Percentiles rank a stretch among this genome's conserved stretches.
Conservation (phyloP, 2,329 filamentous ascomycete genomes). For the Talaromyces rugulosus region DNA sequence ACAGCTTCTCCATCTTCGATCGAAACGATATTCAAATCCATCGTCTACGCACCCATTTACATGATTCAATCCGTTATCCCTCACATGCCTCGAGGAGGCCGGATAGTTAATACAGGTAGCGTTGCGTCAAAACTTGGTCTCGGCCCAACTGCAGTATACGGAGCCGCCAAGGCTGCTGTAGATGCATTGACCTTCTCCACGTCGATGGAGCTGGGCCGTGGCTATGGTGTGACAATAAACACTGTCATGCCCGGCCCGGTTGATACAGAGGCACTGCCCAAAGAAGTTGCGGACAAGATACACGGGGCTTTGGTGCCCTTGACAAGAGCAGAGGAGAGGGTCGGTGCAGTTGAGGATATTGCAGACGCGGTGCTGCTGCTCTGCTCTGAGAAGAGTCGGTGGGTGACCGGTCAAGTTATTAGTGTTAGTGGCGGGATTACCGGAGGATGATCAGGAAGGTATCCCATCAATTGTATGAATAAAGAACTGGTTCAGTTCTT, state of each 20-base stretch:
- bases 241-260: constrained; percentile 40
- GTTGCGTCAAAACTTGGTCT: constrained; percentile 24
- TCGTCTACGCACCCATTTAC: constrained; percentile 17
- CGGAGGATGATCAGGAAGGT: constrained; percentile 9
- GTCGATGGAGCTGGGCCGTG: constrained; percentile 27
- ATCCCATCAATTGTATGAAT: neutral
- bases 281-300: constrained; percentile 3
- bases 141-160: constrained; percentile 15
- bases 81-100: constrained; percentile 30
- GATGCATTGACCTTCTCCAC: constrained; percentile 16
- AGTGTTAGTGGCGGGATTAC: constrained; percentile 36
- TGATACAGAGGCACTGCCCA: constrained; percentile 29
- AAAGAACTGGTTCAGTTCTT: neutral
- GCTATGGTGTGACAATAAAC: constrained; percentile 43
- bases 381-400: constrained; percentile 37
- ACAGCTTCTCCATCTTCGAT: constrained; percentile 10
- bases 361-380: constrained; percentile 41
- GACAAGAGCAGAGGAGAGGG: constrained; percentile 30
- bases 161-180: constrained; percentile 19
- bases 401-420: constrained; percentile 46
- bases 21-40: constrained; percentile 14
- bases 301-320: constrained; percentile 16
- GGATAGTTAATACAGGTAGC: constrained; percentile 33
- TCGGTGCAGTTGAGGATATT: constrained; percentile 38
- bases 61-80: constrained; percentile 17